phyloP scores from a whole-genome alignment of 192 early-diverging fungal genomes.

The Cladochytrium replicatum region DNA sequence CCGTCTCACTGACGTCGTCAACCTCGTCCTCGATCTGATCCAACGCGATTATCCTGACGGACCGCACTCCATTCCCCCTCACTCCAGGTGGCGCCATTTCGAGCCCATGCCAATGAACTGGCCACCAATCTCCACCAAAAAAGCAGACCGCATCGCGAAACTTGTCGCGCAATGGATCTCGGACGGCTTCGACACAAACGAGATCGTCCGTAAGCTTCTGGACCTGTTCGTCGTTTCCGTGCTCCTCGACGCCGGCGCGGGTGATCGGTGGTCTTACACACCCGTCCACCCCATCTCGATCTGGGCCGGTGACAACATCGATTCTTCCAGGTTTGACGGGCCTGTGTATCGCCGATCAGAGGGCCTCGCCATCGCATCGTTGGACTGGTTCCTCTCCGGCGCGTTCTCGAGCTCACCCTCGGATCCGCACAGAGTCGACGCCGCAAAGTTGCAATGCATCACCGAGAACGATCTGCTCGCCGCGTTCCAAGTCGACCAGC shows the following conservation, averaged over 20 bases:
- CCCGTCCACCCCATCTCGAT: slow-evolving; percentile 1
- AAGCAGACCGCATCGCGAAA: slow-evolving; percentile 16
- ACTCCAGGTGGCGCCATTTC: slow-evolving; percentile 84
- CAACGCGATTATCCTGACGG: slow-evolving; percentile 60
- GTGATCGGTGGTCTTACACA: slow-evolving; percentile 66
- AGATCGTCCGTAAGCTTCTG: slow-evolving; percentile 49
- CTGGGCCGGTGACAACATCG: background rate
- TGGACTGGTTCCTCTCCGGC: slow-evolving; percentile 65
- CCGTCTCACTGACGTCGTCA: slow-evolving; percentile 56
- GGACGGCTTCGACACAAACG: slow-evolving; percentile 37
- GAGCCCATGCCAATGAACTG: slow-evolving; percentile 36
- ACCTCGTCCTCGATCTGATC: slow-evolving; percentile 56
- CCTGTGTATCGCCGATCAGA: slow-evolving; percentile 62
- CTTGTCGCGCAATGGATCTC: slow-evolving; percentile 13
- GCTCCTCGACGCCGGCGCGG: slow-evolving; percentile 87
- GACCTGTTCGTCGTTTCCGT: slow-evolving; percentile 87
- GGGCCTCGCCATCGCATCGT: slow-evolving; percentile 74
- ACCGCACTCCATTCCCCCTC: slow-evolving; percentile 64
- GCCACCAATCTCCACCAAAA: slow-evolving; percentile 12
- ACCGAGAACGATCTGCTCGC: slow-evolving; percentile 35
- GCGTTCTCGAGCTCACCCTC: slow-evolving; percentile 54
- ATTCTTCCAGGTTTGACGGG: too few species aligned
- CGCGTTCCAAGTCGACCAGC: slow-evolving; percentile 76
- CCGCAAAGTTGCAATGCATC: slow-evolving; percentile 40
- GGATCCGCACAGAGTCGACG: slow-evolving; percentile 59